Evolutionary conservation across 768 basidiomycete species (phyloP), one percentile per base, ranked within the genome.

Genomic region (Podaxis carcinomalis): DNA sequence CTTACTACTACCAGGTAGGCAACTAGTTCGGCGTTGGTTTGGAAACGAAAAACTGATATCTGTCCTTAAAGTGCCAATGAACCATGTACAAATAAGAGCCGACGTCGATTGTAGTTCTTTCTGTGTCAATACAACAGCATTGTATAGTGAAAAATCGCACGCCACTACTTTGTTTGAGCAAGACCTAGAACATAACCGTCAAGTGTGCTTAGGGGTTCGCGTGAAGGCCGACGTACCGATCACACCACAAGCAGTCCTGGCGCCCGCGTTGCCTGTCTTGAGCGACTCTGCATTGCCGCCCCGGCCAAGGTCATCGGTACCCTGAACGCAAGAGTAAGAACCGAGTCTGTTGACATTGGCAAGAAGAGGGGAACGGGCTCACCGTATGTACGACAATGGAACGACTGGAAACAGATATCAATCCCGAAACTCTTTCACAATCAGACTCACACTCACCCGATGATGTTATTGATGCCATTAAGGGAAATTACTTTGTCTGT

Each of bases 231-330:
- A 52, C 65, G 23, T 47, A 83, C 89, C 90, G 65, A 93, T 89
- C 54, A 93, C 83, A 66, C 91, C 92, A 68, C 92, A 93, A 11
- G 92, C 91, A n/a, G 83, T 80, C 59, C 90, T 79, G 32, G 78
- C 84, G 10, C 88, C 88, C 14, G 92, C 87, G 68, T 93, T 90
- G 7, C 92, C 92, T 2, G 90, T 93, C 70, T 83, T 90, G 59
- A 86, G 75, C 21, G 88, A 89, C 64, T 91, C 90, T 28, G 82
- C 76, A 66, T 88, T 79, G 44, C 75, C 77, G 14, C 90, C 89
- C 62, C 73, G 77, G n/a, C 91, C 92, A 53, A 93, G 79, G 67
- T 94, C 92, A 68, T 94, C 92, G 16, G 82, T 82, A 3, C 90
- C 89, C 86, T 86, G 64, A 44, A 2, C 19, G 27, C 50, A 25